Evolutionary conservation across 768 basidiomycete genomes (phyloP), one percentile per base, ranked within the genome.

Genomic region (Amanita phalloides): DNA sequence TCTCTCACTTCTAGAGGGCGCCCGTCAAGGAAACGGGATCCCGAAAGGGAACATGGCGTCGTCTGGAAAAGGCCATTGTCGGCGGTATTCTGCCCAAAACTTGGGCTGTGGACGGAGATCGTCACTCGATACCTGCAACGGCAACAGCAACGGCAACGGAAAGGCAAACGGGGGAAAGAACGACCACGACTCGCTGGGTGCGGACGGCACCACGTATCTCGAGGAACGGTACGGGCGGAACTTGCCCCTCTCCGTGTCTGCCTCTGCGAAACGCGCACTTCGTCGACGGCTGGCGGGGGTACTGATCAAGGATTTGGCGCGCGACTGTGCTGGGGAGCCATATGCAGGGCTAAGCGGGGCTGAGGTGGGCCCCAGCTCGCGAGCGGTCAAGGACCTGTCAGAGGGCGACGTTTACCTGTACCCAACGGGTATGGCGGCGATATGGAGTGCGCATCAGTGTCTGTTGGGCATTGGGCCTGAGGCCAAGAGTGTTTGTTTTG

Each of bases 181-280:
- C 14, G 44, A 54, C 48, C 6, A 49, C 3, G 86, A 90, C 33
- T 64, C 67, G 8, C 65, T 89, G 46, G 75, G 72, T 46, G 62
- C 69, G 17, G 91, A 91, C 57, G 80, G 87, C 48, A 66, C 70
- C 1, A 72, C 74, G 5, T 97, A 94, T 65, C 73, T 98, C 23
- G 95, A 98, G 65, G 93, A 97, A 66, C 82, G 94, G 11, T 98
- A 96, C 57, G 95, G 92, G 0, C 80, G 95, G 5, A 97, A 95
- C 62, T 69, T 95, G 17, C 88, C 92, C 10, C 62, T 85, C 1
- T 70, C 76, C 13, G 79, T 81, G 3, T 88, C 86, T 0, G 70
- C 77, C 0, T 73, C 80, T n/a, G 93, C 92, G 3, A 99, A 99
- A 65, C 76, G 81, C 11, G 88, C 89, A 0, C 69, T 99, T 48